Evolutionary conservation across 345 rosid species (phyloP), one percentile per base, ranked within the genome.

Genomic region (Hypericum androsaemum): DNA sequence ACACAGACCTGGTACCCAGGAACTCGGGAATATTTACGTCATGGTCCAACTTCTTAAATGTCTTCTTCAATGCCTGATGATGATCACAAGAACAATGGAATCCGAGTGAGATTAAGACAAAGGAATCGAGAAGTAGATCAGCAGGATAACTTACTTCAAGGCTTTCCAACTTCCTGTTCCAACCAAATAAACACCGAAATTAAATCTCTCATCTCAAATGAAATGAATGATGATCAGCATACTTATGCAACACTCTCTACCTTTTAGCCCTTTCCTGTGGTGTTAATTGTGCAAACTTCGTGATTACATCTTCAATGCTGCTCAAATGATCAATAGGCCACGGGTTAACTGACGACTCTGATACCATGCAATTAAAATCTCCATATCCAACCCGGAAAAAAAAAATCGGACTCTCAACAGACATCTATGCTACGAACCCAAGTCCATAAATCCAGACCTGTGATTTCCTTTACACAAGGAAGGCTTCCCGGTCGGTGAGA

Each of bases 401-500:
- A 22, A 22, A 22, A 1, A 4, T 22, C 4, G 32, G 4, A 22
- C 4, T 22, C 32, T 22, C 32, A 22, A 22, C 32, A 22, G 1
- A 22, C 1, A 22, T 22, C 32, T 22, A 22, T 22, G 32, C 32
- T 22, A 22, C 4, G 32, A 22, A 22, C 32, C 32, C 32, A 22
- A 22, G 1, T 22, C 48, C 13, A n/a, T 15, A 38, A 8, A 46
- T 43, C 2, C 12, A 53, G 36, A 85, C 90, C 88, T 75, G 57
- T 65, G 76, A 47, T 71, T 72, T 37, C 90, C 83, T 47, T 47
- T 68, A 60, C 83, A 77, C 6, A 80, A 37, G 0, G 85, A 73
- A 47, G 95, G 83, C 63, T 78, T 86, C 17, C 89, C 83, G 0
- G 71, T 61, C 5, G 95, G 85, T 14, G 90, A 86, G 63, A 86